Evolutionary conservation across 768 basidiomycete genomes (phyloP), one percentile per base, ranked within the genome.

Genomic region (Termitomyces sp.): DNA sequence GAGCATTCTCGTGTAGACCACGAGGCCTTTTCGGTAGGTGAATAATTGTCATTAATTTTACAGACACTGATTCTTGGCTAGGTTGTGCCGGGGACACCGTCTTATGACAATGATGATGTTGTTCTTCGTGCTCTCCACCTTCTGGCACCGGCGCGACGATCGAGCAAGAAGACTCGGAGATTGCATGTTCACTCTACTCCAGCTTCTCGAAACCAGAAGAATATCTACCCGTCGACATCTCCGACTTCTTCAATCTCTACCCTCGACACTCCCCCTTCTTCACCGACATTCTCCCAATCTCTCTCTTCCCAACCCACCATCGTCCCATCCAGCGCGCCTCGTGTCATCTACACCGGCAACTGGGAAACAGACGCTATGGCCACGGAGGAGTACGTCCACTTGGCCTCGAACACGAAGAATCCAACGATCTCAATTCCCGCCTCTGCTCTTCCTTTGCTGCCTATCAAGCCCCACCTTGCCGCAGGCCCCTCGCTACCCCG

Each of bases 351-450:
- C 31, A 63, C 62, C 10, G 62, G 62, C 12, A 52, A 63, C 38
- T 63, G 62, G 62, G 62, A 47, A 14, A 45, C 37, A 2, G 62
- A 63, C 19, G 59, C 52, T 16, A 49, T 63, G 1, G 46, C 59
- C 9, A 27, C 59, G 1, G 46, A 40, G 5, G 34, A 50, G 4
- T 40, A 44, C 16, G 38, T 50, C 7, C 10, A 25, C 10, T 42
- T 35, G 3, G 14, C 41, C 5, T 1, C 16, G 27, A 44, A 40
- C 45, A 3, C 38, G 46, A 29, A 34, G 29, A 53, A 16, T 16
- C 52, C 19, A 0, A 19, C 32, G 2, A 19, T 42, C 4, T 6
- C 32, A 11, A 27, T 23, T 4, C 49, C 37, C 9, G 38, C 40
- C 1, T 17, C n/a, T n/a, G n/a, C n/a, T n/a, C n/a, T 54, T 9